A percentile compares a stretch with the other conserved stretches of the same genome.
Evolutionary conservation across 768 basidiomycete species (phyloP).

Genomic region (Sarcomyxa edulis): DNA sequence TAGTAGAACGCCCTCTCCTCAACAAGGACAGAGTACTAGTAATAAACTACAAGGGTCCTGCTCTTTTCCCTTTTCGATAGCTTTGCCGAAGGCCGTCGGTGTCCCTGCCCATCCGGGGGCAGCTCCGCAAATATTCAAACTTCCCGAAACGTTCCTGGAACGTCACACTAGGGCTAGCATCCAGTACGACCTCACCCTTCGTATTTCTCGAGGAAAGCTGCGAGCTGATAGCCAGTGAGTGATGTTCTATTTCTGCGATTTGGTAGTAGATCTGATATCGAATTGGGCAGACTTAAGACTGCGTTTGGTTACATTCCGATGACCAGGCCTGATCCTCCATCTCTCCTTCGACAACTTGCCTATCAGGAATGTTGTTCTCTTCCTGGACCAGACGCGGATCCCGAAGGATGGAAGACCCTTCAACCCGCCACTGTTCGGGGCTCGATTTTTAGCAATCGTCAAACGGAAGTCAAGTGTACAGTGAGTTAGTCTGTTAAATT

Average conservation of each 20-base stretch:
- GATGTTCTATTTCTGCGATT: neutral
- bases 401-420: slow-evolving; percentile 47
- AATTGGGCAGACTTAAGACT: slow-evolving; percentile 34
- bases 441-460: slow-evolving; percentile 30
- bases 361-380: slow-evolving; percentile 38
- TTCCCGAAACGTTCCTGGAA: slow-evolving; percentile 35
- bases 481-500: slow-evolving; percentile 21
- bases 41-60: slow-evolving; percentile 29
- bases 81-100: slow-evolving; percentile 32
- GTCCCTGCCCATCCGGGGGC: slow-evolving; percentile 13
- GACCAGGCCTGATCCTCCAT: slow-evolving; percentile 38
- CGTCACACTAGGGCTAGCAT: slow-evolving; percentile 30
- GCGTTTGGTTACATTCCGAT: slow-evolving; percentile 49
- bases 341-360: slow-evolving; percentile 42
- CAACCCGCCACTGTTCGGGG: slow-evolving; percentile 35
- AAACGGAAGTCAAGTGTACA: slow-evolving; percentile 34
- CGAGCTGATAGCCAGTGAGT: slow-evolving; percentile 28
- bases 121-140: slow-evolving; percentile 19
- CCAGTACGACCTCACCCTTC: slow-evolving; percentile 28
- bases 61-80: slow-evolving; percentile 31
- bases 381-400: slow-evolving; percentile 41
- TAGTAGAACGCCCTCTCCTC: slow-evolving; percentile 14
- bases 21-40: slow-evolving; percentile 6
- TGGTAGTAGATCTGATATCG: neutral
- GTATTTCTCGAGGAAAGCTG: slow-evolving; percentile 25